phyloP scores from a whole-genome alignment of 805 yeast genomes.

The Zygosaccharomyces rouxii region DNA sequence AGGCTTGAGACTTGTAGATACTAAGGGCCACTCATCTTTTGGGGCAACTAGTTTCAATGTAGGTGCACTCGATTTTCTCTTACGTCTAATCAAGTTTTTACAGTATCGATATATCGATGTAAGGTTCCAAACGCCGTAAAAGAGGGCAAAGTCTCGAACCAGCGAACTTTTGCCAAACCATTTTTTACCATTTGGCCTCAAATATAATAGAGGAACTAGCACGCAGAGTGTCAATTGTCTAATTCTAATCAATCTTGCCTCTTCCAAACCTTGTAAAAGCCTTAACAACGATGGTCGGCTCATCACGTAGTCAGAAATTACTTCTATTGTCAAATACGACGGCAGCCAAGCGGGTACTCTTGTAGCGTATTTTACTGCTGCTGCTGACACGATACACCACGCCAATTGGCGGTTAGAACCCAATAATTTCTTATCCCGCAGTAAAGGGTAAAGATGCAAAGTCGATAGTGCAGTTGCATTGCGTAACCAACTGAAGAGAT shows the following conservation, averaged over 20 bases:
- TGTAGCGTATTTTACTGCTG: conserved; percentile 4
- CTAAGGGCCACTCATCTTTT: conserved; percentile 14
- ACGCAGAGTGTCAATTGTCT: conserved; percentile 17
- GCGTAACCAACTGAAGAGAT: not conserved
- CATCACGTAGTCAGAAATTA: conserved; percentile 9
- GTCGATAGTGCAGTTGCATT: conserved; percentile 9
- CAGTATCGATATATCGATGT: conserved; percentile 15
- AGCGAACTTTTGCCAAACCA: conserved; percentile 14
- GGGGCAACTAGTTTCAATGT: not conserved
- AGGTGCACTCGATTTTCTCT: not conserved
- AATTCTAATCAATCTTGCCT: conserved; percentile 1
- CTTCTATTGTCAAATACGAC: conserved; percentile 17
- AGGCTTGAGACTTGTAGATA: conserved; percentile 19
- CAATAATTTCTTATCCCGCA: not conserved
- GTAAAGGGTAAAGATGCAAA: conserved; percentile 6
- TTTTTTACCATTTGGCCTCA: not conserved
- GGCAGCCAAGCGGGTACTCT: conserved; percentile 16
- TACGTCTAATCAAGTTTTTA: conserved; percentile 4
- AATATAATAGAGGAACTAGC: conserved; percentile 16
- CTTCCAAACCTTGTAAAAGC: conserved; percentile 2
- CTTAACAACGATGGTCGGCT: not conserved
- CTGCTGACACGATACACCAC: conserved; percentile 1
- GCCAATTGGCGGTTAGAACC: not conserved
- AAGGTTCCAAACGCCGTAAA: conserved; percentile 22
- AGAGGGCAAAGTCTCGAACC: conserved; percentile 16